Conservation (phyloP, 176 grass and related monocot genomes). For the Paspalum vaginatum region DNA sequence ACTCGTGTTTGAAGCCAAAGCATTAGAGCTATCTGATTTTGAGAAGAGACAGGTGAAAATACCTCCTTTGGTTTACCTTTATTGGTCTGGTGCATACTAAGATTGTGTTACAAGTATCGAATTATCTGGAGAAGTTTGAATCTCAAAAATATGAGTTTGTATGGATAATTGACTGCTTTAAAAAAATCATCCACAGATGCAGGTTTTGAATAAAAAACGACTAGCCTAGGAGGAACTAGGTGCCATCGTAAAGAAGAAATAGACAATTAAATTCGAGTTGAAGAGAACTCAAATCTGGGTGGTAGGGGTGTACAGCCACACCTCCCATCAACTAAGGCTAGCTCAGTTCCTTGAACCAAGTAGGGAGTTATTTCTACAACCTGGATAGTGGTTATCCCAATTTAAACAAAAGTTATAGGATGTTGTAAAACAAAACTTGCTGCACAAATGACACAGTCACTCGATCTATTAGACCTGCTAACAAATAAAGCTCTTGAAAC, state of each 20-base stretch:
- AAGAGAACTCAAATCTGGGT: not conserved
- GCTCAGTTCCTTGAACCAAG: not conserved
- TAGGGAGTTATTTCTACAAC: not conserved
- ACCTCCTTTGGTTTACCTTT: conserved; percentile 22
- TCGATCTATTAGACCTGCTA: not conserved
- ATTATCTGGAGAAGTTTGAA: conserved; percentile 3
- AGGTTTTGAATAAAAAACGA: not conserved
- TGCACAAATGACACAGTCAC: not conserved
- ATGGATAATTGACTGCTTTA: not conserved
- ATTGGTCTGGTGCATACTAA: not conserved
- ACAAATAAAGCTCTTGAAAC: not conserved
- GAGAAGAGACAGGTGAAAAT: conserved; percentile 63
- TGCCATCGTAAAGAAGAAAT: not conserved
- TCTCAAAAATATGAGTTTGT: conserved; percentile 23
- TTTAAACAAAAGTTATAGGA: not conserved
- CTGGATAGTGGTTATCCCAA: not conserved
- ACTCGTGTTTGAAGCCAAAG: conserved; percentile 55
- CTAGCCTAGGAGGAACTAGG: not conserved
- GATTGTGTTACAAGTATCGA: not conserved
- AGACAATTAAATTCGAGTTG: not conserved
- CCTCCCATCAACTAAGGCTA: not conserved
- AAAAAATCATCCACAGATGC: conserved; percentile 10
- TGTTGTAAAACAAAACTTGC: not conserved
- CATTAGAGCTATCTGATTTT: conserved; percentile 61
- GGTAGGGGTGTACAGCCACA: not conserved